A percentile compares a stretch with the other conserved stretches of the same genome.
Evolutionary conservation across 352 stramenopile species (phyloP).

Genomic region (Globisporangium emineosum): DNA sequence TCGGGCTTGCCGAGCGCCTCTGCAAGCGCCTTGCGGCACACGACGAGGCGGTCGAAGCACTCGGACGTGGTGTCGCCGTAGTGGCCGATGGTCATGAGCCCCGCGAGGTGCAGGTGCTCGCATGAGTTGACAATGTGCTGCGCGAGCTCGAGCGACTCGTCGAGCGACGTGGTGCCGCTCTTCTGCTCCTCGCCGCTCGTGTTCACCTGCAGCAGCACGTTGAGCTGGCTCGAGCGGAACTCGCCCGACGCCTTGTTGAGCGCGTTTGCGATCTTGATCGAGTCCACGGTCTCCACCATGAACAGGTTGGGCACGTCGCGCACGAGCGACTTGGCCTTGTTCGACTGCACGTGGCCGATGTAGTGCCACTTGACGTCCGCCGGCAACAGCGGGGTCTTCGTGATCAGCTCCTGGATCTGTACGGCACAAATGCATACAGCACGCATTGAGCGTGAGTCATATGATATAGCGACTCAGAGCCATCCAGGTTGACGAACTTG

Average conservation of each 20-base stretch:
- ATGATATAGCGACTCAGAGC: constrained; percentile 15
- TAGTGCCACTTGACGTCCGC: constrained; percentile 96
- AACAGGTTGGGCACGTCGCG: constrained; percentile 91
- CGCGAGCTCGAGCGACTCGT: constrained; percentile 75
- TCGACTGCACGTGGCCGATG: constrained; percentile 98
- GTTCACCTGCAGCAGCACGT: constrained; percentile 98
- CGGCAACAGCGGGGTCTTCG: constrained; percentile 90
- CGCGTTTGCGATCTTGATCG: constrained; percentile 95
- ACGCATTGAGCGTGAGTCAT: background rate
- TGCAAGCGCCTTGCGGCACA: constrained; percentile 67
- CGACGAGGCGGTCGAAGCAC: constrained; percentile 90
- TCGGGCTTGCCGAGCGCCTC: constrained; percentile 60
- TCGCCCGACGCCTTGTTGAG: constrained; percentile 87
- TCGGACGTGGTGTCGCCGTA: constrained; percentile 89
- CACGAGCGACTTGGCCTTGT: constrained; percentile 95
- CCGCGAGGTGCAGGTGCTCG: constrained; percentile 90
- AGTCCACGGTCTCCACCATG: constrained; percentile 96
- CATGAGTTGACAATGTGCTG: constrained; percentile 91
- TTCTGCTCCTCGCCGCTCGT: constrained; percentile 98
- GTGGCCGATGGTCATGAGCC: constrained; percentile 98
- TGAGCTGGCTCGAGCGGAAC: constrained; percentile 73
- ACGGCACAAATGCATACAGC: background rate
- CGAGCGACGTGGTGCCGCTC: constrained; percentile 85
- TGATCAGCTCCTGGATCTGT: constrained; percentile 94
- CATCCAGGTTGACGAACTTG: background rate